Conservation (phyloP, 2,329 filamentous ascomycete species). For the Chaetomium olivaceum region DNA sequence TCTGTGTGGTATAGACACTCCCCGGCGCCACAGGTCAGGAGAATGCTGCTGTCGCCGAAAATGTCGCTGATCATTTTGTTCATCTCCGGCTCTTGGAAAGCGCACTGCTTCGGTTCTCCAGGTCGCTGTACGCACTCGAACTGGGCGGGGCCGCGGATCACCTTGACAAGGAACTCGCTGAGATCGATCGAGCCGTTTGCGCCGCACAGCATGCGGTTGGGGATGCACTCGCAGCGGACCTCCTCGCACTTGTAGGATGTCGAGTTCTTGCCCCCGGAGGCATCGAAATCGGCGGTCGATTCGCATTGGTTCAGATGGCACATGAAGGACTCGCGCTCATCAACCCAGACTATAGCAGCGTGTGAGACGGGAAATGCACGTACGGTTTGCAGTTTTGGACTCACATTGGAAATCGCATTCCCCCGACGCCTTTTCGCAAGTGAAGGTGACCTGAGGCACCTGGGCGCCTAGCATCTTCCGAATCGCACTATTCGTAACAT, state of each 20-base stretch:
- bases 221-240: conserved; percentile 83
- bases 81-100: conserved; percentile 90
- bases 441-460: conserved; percentile 92
- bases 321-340: conserved; percentile 92
- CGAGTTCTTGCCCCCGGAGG: conserved; percentile 69
- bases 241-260: conserved; percentile 84
- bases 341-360: conserved; percentile 76
- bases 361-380: conserved; percentile 7
- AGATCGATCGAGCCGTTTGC: conserved; percentile 90
- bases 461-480: conserved; percentile 79
- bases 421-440: conserved; percentile 71
- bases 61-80: conserved; percentile 83
- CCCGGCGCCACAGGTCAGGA: conserved; percentile 76
- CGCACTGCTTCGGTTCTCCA: conserved; percentile 66
- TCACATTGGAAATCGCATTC: conserved; percentile 94
- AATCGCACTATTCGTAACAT: conserved; percentile 95
- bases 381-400: conserved; percentile 35
- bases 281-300: conserved; percentile 70
- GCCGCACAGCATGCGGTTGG: conserved; percentile 90
- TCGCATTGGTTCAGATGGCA: conserved; percentile 82
- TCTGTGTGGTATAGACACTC: conserved; percentile 94
- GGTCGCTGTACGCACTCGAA: conserved; percentile 73
- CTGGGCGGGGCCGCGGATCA: conserved; percentile 82
- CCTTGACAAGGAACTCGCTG: conserved; percentile 78
- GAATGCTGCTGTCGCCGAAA: conserved; percentile 90